phyloP scores from a whole-genome alignment of 352 stramenopile species.

The Phytopythium ostracodes region DNA sequence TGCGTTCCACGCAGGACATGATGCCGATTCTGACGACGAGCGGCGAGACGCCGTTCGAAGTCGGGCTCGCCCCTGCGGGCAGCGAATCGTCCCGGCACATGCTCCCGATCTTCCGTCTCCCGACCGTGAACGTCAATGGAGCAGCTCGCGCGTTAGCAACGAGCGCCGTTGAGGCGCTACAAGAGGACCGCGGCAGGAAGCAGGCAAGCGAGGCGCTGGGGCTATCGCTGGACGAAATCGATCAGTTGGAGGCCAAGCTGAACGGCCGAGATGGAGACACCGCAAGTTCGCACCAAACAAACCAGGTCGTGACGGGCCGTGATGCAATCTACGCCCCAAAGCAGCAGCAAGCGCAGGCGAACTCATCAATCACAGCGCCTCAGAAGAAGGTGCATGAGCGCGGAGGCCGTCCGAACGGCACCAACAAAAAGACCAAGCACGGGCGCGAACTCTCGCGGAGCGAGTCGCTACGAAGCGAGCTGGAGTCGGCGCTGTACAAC shows the following conservation, averaged over 20 bases:
- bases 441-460: background rate
- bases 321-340: background rate
- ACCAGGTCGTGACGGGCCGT: background rate
- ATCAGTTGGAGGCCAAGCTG: slow-evolving; percentile 52
- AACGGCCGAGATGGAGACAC: slow-evolving; percentile 15
- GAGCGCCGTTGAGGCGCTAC: slow-evolving; percentile 38
- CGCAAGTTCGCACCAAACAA: background rate
- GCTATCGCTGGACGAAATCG: slow-evolving; percentile 63
- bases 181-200: slow-evolving; percentile 50
- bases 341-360: background rate
- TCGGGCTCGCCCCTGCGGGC: slow-evolving; percentile 34
- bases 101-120: slow-evolving; percentile 68
- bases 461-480: slow-evolving; percentile 40
- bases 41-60: slow-evolving; percentile 71
- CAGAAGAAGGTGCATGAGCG: background rate
- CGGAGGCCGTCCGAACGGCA: background rate
- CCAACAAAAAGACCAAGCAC: background rate
- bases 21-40: slow-evolving; percentile 66
- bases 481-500: slow-evolving; percentile 49
- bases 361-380: too few relatives aligned
- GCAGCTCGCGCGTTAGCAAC: slow-evolving; percentile 30
- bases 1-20: slow-evolving; percentile 51
- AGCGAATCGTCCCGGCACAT: slow-evolving; percentile 29
- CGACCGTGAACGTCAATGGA: slow-evolving; percentile 43
- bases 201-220: slow-evolving; percentile 63